Evolutionary conservation across 192 early-diverging fungal genomes (phyloP).

Genomic region (Haplosporangium gracile): DNA sequence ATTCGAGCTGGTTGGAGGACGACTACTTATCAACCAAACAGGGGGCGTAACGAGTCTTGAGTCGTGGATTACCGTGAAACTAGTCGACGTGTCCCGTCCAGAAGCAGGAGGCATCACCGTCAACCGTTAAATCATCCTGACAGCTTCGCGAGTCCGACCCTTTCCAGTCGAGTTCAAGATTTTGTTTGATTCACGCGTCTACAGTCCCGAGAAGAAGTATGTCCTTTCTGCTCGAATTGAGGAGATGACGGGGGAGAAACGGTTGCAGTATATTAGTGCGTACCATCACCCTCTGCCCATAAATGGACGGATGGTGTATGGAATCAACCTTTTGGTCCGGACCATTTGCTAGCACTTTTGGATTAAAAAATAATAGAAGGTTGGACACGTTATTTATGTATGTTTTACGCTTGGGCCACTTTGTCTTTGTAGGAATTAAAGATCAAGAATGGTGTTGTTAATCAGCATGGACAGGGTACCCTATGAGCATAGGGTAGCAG

Average conservation of each 20-base stretch:
- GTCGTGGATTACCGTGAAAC: background rate
- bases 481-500: too few species aligned
- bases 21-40: background rate
- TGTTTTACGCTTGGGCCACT: too few species aligned
- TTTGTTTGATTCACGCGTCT: background rate
- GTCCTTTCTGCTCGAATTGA: background rate
- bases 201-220: background rate
- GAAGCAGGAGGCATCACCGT: background rate
- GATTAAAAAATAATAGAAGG: background rate
- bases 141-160: background rate
- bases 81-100: background rate
- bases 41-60: background rate
- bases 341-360: background rate
- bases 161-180: constrained; percentile 11
- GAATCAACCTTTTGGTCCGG: background rate
- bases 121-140: background rate
- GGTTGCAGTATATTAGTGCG: background rate
- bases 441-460: too few species aligned
- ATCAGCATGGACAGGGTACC: too few species aligned
- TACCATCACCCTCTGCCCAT: background rate
- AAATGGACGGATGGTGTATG: background rate
- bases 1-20: background rate
- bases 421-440: too few species aligned
- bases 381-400: background rate
- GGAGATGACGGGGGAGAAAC: background rate